Evolutionary conservation across 179 eudicot species (phyloP).

Genomic region (Amaranthus tricolor): DNA sequence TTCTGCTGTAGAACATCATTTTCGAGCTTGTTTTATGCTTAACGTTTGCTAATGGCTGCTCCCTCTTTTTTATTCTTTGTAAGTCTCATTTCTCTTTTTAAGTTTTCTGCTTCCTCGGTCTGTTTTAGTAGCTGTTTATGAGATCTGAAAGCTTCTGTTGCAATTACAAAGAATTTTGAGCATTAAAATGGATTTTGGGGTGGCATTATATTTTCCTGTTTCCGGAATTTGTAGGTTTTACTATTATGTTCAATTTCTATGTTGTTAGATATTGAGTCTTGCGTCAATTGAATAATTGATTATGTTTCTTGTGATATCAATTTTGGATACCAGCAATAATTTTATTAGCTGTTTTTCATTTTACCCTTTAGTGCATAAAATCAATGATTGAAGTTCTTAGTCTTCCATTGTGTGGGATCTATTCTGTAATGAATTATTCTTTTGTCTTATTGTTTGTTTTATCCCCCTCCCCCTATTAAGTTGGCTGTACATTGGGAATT

Average conservation of each 20-base stretch:
- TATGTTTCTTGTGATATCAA: too few species aligned
- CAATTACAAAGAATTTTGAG: too few species aligned
- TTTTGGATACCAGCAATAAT: neutral
- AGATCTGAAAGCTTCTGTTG: too few species aligned
- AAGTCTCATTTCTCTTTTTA: neutral
- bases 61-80: neutral
- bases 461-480: neutral
- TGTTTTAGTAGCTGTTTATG: neutral
- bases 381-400: neutral
- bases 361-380: neutral
- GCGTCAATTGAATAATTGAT: neutral
- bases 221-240: neutral
- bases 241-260: neutral
- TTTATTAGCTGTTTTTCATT: neutral
- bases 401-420: neutral
- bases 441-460: neutral
- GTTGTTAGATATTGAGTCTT: neutral
- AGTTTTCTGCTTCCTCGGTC: neutral
- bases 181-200: too few species aligned
- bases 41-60: neutral
- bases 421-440: neutral
- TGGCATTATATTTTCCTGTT: neutral
- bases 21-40: neutral
- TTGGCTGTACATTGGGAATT: too few species aligned
- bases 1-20: too few species aligned